These are phyloP conservation scores for Penicillium hordei DNA, from an alignment of 2,329 filamentous ascomycete genomes.

Conservation along the genomic window DNA sequence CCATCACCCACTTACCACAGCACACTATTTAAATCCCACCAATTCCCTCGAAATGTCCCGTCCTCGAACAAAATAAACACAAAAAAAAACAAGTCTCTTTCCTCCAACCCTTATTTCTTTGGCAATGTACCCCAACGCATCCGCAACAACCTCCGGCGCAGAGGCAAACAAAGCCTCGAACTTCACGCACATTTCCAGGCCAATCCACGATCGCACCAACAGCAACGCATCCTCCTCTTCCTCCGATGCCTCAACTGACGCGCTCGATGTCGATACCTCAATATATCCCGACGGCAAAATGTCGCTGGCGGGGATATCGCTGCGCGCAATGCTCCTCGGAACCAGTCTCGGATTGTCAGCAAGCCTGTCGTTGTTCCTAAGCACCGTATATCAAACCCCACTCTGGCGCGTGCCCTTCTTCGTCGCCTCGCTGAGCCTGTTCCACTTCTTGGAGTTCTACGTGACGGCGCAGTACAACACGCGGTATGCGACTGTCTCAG, in stretches of 20 bases:
- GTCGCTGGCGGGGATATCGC: conserved; percentile 47
- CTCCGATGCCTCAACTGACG: conserved; percentile 9
- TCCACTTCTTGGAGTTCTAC: conserved; percentile 97
- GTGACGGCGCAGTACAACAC: conserved; percentile 85
- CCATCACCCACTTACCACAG: neutral
- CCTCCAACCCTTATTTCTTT: neutral
- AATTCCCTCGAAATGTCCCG: neutral
- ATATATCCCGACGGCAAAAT: conserved; percentile 42
- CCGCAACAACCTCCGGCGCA: conserved; percentile 17
- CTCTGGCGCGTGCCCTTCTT: conserved; percentile 61
- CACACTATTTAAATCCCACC: neutral
- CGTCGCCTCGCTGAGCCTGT: conserved; percentile 64
- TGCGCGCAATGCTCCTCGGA: conserved; percentile 48
- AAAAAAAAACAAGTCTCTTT: neutral
- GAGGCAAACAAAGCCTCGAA: neutral
- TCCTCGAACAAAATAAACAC: neutral
- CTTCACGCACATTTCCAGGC: neutral
- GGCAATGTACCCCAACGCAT: neutral
- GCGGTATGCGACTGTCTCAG: conserved; percentile 65
- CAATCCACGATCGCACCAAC: neutral
- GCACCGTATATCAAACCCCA: conserved; percentile 33
- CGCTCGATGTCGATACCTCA: conserved; percentile 27
- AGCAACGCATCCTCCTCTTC: conserved; percentile 10
- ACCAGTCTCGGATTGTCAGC: conserved; percentile 39
- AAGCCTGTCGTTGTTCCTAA: conserved; percentile 31